Conservation (phyloP, 495 filamentous ascomycete species). For the Neurospora sublineolata region DNA sequence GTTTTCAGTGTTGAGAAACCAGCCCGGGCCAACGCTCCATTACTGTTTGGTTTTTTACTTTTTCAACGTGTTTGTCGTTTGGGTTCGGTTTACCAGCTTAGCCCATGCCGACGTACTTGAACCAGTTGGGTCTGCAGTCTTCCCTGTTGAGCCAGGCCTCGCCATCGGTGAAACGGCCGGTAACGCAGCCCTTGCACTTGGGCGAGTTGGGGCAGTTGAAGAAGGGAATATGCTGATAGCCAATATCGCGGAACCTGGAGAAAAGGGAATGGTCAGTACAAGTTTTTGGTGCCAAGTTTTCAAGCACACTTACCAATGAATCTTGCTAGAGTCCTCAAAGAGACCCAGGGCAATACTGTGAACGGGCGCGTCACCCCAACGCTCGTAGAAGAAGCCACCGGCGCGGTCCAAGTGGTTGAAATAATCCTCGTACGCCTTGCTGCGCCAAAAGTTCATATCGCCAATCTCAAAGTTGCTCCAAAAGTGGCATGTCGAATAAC, state of each 20-base stretch:
- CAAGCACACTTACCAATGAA: conserved; percentile 70
- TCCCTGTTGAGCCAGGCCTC: conserved; percentile 74
- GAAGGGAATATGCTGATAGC: conserved; percentile 96
- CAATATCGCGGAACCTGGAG: conserved; percentile 93
- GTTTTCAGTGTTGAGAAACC: background rate
- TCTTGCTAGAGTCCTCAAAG: conserved; percentile 79
- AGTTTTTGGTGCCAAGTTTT: background rate
- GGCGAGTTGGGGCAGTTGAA: conserved; percentile 96
- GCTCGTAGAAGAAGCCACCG: conserved; percentile 97
- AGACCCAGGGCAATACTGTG: conserved; percentile 91
- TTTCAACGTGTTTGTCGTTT: background rate
- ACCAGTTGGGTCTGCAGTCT: conserved; percentile 94
- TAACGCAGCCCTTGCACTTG: conserved; percentile 81
- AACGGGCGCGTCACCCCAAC: conserved; percentile 97
- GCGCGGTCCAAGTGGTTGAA: conserved; percentile 91
- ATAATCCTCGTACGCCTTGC: conserved; percentile 83
- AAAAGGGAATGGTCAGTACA: background rate
- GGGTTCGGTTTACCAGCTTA: conserved; percentile 22
- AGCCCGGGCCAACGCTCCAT: background rate
- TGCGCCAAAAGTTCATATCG: conserved; percentile 89
- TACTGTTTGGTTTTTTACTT: background rate
- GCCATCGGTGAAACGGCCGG: conserved; percentile 80
- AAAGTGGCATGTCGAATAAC: conserved; percentile 99
- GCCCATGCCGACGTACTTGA: conserved; percentile 81
- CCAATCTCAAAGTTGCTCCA: conserved; percentile 99